Evolutionary conservation across 2,329 filamentous ascomycete genomes (phyloP), one percentile per base, ranked within the genome.

Genomic region (Zymoseptoria pseudotritici): DNA sequence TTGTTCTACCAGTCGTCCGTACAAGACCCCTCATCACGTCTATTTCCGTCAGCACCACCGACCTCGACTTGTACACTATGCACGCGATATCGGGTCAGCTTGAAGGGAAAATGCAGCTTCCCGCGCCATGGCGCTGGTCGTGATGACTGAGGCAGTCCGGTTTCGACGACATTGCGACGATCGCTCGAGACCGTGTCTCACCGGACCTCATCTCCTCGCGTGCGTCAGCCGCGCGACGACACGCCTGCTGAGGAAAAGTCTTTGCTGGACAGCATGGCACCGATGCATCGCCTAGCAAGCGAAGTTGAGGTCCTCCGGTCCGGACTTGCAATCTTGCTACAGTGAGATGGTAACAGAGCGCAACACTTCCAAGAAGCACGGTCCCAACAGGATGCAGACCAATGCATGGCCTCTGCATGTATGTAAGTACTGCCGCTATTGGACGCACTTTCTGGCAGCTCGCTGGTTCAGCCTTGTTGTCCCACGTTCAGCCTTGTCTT

Each of bases 361-460:
- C 36, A 6, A 46, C 36, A 46, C 17, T 17, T 46, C 36, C 36
- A 46, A 17, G 17, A 5, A 46, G 36, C n/a, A 46, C 17, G 36
- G 36, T n/a, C 36, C 36, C 36, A 46, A 46, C 13, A n/a, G 17
- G 36, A 46, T 46, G 36, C 36, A n/a, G 36, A 46, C 13, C 36
- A 46, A 46, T n/a, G 36, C 36, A 46, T 46, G 36, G 13, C 5
- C 36, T 17, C 36, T 46, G 36, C 36, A 46, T 46, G 36, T 46
- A 46, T 46, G 36, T 17, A 46, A 46, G 36, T 46, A 46, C 36
- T 46, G 36, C 36, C 36, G 4, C 19, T 17, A 13, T 36, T 29
- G 42, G 53, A 53, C 55, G 53, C 57, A 55, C 42, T 26, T 31
- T 20, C n/a, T 42, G 20, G 53, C 57, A 49, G 53, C 42, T 55